These are phyloP conservation scores for Eremothecium cymbalariae DNA, from an alignment of 1,139 yeast species.

Conservation along the genomic window DNA sequence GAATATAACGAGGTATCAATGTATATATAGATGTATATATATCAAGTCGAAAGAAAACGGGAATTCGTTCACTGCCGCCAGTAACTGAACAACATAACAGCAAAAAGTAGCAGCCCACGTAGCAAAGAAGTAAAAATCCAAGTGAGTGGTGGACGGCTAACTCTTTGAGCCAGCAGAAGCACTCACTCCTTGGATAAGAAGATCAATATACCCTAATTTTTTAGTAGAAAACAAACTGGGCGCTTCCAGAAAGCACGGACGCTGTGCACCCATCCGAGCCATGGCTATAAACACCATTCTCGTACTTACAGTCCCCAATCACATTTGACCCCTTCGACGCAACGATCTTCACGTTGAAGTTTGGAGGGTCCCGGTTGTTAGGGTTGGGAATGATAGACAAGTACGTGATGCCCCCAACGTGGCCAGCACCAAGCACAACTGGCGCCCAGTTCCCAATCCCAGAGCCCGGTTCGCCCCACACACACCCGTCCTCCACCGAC, in stretches of 20 bases:
- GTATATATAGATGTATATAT: neutral
- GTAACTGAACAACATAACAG: neutral
- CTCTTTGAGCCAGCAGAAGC: too few species aligned
- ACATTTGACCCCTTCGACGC: conserved; percentile 45
- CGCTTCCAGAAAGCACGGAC: conserved; percentile 57
- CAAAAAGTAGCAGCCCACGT: neutral
- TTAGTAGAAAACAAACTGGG: conserved; percentile 57
- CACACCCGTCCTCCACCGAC: conserved; percentile 61
- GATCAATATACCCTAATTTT: neutral
- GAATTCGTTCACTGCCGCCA: neutral
- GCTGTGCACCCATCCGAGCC: conserved; percentile 75
- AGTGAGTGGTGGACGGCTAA: neutral
- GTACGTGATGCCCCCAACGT: conserved; percentile 52
- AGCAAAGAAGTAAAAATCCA: neutral
- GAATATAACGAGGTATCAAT: neutral
- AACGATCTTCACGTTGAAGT: conserved; percentile 62
- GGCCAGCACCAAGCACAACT: conserved; percentile 70
- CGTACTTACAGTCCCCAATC: conserved; percentile 60
- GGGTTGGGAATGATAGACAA: conserved; percentile 78
- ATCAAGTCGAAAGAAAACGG: neutral
- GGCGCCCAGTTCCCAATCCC: conserved; percentile 84
- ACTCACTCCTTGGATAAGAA: neutral
- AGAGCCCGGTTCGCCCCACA: conserved; percentile 61
- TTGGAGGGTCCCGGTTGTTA: conserved; percentile 53
- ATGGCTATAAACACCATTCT: conserved; percentile 55